Evolutionary conservation across 1,284 basidiomycete genomes (phyloP).

Genomic region (Phenoliferia sp.): DNA sequence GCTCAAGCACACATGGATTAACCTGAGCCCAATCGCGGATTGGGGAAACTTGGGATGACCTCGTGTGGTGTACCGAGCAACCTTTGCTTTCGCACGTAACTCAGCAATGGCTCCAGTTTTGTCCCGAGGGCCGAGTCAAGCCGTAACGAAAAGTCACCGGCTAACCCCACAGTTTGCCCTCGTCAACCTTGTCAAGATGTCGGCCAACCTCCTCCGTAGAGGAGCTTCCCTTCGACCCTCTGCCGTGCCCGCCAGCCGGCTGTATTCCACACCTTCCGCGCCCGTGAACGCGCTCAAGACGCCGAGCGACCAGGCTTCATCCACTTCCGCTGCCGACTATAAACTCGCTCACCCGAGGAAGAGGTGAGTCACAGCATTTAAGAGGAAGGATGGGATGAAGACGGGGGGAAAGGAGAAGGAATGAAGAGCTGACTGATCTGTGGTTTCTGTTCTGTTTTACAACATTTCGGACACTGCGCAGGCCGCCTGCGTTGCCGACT

Average conservation of each 20-base stretch:
- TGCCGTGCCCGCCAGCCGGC: not conserved
- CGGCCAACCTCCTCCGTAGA: not conserved
- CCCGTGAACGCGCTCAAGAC: not conserved
- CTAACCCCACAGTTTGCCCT: too few species aligned
- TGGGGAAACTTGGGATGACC: too few species aligned
- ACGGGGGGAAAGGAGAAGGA: constrained; percentile 16
- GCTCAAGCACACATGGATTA: too few species aligned
- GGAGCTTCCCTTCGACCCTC: not conserved
- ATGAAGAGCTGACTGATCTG: not conserved
- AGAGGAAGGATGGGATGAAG: too few species aligned
- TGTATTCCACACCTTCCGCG: not conserved
- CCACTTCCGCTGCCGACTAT: constrained; percentile 91
- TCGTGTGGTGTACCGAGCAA: too few species aligned
- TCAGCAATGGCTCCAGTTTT: too few species aligned
- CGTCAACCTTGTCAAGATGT: too few species aligned
- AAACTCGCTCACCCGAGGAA: constrained; percentile 60
- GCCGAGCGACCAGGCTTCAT: constrained; percentile 12
- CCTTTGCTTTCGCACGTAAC: too few species aligned
- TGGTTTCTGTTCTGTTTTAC: constrained; percentile 26
- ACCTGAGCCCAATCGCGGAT: too few species aligned
- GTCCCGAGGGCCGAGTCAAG: too few species aligned
- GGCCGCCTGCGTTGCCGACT: constrained; percentile 28
- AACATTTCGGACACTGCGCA: constrained; percentile 21
- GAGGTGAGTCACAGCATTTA: constrained; percentile 41
- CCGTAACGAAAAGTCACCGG: too few species aligned